Evolutionary conservation across 1,284 basidiomycete species (phyloP).

Genomic region (Cryptococcus sp.): DNA sequence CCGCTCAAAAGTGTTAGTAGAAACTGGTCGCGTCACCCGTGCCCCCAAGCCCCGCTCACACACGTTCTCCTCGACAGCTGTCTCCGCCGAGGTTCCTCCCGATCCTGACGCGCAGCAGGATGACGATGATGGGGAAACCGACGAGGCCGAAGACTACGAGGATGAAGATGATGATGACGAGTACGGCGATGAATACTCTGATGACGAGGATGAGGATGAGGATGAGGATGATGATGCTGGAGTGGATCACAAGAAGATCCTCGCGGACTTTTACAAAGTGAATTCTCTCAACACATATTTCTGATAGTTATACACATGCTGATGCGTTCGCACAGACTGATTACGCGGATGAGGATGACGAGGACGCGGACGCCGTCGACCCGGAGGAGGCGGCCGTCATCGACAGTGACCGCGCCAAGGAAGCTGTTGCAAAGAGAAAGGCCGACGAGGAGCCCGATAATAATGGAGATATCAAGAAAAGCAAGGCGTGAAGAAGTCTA

Average conservation of each 20-base stretch:
- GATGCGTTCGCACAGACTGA: neutral
- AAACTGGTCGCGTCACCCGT: too few species aligned
- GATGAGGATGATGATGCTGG: constrained; percentile 13
- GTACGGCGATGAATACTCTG: constrained; percentile 15
- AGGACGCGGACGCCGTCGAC: neutral
- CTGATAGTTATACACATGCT: neutral
- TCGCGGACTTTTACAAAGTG: constrained; percentile 17
- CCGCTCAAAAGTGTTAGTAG: too few species aligned
- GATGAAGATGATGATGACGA: constrained; percentile 16
- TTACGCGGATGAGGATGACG: neutral
- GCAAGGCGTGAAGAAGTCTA: too few species aligned
- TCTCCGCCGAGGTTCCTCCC: too few species aligned
- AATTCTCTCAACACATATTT: neutral
- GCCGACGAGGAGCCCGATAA: neutral
- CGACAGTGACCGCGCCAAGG: too few species aligned
- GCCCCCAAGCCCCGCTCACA: too few species aligned
- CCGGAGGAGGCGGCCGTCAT: neutral
- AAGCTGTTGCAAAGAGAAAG: neutral
- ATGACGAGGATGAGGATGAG: constrained; percentile 12
- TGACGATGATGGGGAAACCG: constrained; percentile 11
- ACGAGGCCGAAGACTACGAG: constrained; percentile 11
- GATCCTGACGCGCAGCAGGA: neutral
- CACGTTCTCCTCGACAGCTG: too few species aligned
- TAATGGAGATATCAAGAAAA: too few species aligned
- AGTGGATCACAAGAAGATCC: constrained; percentile 11